phyloP scores from a whole-genome alignment of 2,329 filamentous ascomycete genomes.

The Verticillium klebahnii region DNA sequence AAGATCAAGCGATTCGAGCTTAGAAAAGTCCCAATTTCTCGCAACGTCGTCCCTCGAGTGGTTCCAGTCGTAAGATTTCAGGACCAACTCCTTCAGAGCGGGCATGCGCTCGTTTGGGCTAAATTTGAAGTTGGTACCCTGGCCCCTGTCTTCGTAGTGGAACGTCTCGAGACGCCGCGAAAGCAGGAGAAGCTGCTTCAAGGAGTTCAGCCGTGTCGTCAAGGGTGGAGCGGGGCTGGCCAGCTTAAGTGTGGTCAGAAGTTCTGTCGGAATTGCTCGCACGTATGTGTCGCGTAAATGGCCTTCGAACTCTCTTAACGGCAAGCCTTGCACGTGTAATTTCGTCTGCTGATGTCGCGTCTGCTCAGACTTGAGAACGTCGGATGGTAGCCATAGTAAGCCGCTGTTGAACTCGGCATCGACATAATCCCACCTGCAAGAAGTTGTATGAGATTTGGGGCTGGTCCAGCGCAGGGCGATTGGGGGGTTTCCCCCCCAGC shows the following conservation, averaged over 20 bases:
- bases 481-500: neutral
- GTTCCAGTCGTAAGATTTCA: constrained; percentile 46
- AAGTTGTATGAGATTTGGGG: constrained; percentile 12
- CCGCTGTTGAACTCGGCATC: constrained; percentile 20
- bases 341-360: constrained; percentile 21
- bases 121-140: constrained; percentile 40
- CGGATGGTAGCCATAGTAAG: constrained; percentile 31
- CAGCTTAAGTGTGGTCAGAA: constrained; percentile 35
- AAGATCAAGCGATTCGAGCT: constrained; percentile 34
- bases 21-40: constrained; percentile 41
- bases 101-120: constrained; percentile 34
- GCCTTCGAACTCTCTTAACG: constrained; percentile 29
- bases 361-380: constrained; percentile 28
- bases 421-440: constrained; percentile 31
- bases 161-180: constrained; percentile 30
- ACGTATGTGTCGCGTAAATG: constrained; percentile 30
- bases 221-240: constrained; percentile 33
- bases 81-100: constrained; percentile 31
- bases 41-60: constrained; percentile 32
- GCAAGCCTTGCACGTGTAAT: constrained; percentile 36
- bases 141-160: constrained; percentile 38
- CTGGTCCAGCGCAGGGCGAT: neutral
- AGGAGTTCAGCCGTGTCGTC: constrained; percentile 31
- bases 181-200: constrained; percentile 37
- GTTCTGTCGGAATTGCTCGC: constrained; percentile 30